A percentile compares a stretch with the other conserved stretches of the same genome.
Conservation (phyloP, 1,284 basidiomycete species). For the Laetiporus sulphureus region DNA sequence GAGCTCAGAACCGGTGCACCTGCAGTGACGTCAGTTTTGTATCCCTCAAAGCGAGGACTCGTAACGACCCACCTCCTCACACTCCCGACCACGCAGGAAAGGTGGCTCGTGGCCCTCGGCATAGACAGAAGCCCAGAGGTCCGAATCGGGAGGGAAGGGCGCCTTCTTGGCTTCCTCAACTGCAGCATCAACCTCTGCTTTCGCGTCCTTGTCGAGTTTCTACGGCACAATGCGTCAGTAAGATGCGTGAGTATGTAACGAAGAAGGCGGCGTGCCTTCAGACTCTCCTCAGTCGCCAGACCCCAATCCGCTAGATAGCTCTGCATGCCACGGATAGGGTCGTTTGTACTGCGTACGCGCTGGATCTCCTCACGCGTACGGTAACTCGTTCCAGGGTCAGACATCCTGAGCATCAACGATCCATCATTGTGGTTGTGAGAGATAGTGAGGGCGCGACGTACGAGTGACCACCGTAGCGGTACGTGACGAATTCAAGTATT, state of each 20-base stretch:
- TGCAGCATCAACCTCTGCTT: conserved; percentile 85
- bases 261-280: conserved; percentile 59
- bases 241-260: neutral
- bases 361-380: conserved; percentile 98
- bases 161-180: conserved; percentile 92
- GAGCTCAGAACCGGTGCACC: conserved; percentile 22
- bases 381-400: conserved; percentile 98
- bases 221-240: conserved; percentile 22
- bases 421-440: conserved; percentile 55
- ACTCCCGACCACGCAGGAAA: conserved; percentile 88
- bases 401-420: conserved; percentile 59
- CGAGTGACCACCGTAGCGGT: conserved; percentile 99
- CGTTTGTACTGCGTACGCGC: conserved; percentile 90
- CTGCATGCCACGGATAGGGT: conserved; percentile 95
- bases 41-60: neutral
- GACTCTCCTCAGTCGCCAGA: conserved; percentile 81
- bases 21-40: conserved; percentile 1
- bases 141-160: conserved; percentile 69
- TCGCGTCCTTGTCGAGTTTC: conserved; percentile 91
- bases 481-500: conserved; percentile 94
- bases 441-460: conserved; percentile 34
- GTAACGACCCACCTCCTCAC: conserved; percentile 72
- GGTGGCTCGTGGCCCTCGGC: conserved; percentile 87
- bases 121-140: conserved; percentile 92
- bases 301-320: conserved; percentile 94